A percentile compares a stretch with the other conserved stretches of the same genome.
Conservation (phyloP, 148 eudicot genomes). For the Chenopodium berlandieri region DNA sequence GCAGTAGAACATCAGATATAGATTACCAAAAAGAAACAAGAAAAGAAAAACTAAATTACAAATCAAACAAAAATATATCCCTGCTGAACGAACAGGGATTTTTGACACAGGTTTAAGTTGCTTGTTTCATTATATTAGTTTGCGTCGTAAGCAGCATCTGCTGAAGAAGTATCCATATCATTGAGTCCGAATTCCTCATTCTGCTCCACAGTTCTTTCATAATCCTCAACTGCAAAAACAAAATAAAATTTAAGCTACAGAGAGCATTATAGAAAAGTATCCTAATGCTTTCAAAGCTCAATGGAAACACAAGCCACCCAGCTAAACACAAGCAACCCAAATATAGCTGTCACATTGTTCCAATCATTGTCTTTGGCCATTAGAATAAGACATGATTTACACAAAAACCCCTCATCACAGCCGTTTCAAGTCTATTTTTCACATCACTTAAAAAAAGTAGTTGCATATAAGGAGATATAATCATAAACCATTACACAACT, state of each 20-base stretch:
- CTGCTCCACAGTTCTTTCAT: conserved; percentile 92
- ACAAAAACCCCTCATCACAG: background rate
- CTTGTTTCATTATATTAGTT: conserved; percentile 3
- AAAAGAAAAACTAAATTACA: background rate
- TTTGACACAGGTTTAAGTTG: too few relatives aligned
- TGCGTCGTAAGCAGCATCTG: conserved; percentile 69
- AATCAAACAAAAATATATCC: background rate
- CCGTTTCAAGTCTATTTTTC: background rate
- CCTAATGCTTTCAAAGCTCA: background rate
- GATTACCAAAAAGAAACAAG: background rate
- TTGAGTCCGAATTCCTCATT: conserved; percentile 94
- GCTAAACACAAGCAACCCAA: too few relatives aligned
- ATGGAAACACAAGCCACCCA: background rate
- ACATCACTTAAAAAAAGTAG: background rate
- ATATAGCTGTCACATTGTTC: too few relatives aligned
- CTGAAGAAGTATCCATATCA: conserved; percentile 90
- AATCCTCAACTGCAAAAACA: conserved; percentile 62
- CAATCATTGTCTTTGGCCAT: too few relatives aligned
- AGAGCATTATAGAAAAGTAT: background rate
- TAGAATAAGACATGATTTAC: background rate
- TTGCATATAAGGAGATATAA: background rate
- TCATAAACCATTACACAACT: background rate
- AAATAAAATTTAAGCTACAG: background rate
- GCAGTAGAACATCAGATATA: background rate
- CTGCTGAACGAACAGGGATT: background rate